These are phyloP conservation scores for Paralagenidium karlingii DNA, from an alignment of 352 stramenopile species.

Conservation along the genomic window DNA sequence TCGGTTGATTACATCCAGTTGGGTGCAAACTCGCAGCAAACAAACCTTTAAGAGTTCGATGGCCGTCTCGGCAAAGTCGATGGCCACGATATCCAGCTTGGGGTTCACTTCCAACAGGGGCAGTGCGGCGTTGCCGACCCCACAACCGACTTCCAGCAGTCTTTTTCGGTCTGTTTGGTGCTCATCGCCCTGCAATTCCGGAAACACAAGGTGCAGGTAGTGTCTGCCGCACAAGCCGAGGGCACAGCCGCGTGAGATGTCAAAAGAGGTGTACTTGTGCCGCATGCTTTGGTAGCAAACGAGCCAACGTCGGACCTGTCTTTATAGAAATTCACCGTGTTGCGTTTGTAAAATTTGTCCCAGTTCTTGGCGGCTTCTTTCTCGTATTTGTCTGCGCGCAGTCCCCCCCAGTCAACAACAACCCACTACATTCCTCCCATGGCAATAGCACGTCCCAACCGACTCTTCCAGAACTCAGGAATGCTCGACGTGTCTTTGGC, in stretches of 20 bases:
- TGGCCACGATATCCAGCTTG: conserved; percentile 75
- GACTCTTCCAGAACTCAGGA: conserved; percentile 67
- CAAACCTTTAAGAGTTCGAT: conserved; percentile 85
- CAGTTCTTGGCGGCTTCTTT: conserved; percentile 78
- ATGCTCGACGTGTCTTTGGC: conserved; percentile 67
- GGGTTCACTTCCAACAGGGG: conserved; percentile 89
- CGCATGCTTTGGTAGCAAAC: not conserved
- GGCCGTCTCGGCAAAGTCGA: conserved; percentile 88
- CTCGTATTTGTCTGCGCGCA: conserved; percentile 60
- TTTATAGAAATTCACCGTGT: conserved; percentile 93
- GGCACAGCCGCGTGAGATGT: not conserved
- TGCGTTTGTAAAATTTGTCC: conserved; percentile 92
- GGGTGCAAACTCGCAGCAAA: conserved; percentile 10
- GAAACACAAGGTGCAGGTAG: conserved; percentile 89
- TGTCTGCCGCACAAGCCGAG: conserved; percentile 22
- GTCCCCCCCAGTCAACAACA: conserved; percentile 3
- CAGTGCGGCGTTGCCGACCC: conserved; percentile 91
- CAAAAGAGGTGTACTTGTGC: not conserved
- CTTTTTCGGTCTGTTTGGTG: conserved; percentile 10
- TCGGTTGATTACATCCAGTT: conserved; percentile 6
- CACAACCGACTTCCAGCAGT: conserved; percentile 91
- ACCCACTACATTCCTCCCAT: not conserved
- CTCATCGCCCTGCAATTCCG: conserved; percentile 60
- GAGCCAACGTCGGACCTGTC: conserved; percentile 54
- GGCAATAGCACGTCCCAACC: conserved; percentile 2